These are phyloP conservation scores for Quercus alba DNA, from an alignment of 306 rosid genomes.

Conservation along the genomic window DNA sequence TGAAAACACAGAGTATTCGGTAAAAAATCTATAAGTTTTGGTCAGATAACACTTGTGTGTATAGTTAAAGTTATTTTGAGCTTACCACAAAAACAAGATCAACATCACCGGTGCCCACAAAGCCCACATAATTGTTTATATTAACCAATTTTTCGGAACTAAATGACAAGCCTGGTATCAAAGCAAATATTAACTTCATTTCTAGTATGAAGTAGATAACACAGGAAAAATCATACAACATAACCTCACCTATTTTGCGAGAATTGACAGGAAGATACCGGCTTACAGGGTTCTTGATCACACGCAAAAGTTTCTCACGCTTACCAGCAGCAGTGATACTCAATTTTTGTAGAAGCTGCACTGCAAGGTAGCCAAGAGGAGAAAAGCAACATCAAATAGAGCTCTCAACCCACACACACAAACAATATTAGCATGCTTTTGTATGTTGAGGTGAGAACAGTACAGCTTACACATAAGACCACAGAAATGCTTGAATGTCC, in stretches of 20 bases:
- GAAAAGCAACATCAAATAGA: neutral
- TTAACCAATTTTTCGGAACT: conserved; percentile 31
- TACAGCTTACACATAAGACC: conserved; percentile 33
- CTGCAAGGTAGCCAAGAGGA: conserved; percentile 7
- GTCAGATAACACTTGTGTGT: neutral
- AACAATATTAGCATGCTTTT: neutral
- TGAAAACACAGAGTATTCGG: neutral
- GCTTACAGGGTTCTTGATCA: conserved; percentile 23
- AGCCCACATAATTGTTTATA: conserved; percentile 19
- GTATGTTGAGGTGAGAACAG: too few relatives aligned
- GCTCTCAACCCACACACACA: neutral
- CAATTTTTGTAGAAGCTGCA: conserved; percentile 32
- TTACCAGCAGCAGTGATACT: conserved; percentile 23
- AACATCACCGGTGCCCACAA: neutral
- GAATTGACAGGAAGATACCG: conserved; percentile 26
- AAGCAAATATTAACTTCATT: too few relatives aligned
- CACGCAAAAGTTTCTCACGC: conserved; percentile 27
- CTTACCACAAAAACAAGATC: conserved; percentile 34
- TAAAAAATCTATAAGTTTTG: conserved; percentile 3
- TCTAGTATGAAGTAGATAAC: too few relatives aligned
- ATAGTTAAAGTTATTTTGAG: neutral
- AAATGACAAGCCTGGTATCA: conserved; percentile 33
- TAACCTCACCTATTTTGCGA: conserved; percentile 23
- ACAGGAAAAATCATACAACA: neutral
- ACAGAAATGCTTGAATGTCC: conserved; percentile 33